Percentiles rank a stretch among this genome's conserved stretches.
Conservation (phyloP, 1,284 basidiomycete genomes). For the Ceraceosorus bombacis region DNA sequence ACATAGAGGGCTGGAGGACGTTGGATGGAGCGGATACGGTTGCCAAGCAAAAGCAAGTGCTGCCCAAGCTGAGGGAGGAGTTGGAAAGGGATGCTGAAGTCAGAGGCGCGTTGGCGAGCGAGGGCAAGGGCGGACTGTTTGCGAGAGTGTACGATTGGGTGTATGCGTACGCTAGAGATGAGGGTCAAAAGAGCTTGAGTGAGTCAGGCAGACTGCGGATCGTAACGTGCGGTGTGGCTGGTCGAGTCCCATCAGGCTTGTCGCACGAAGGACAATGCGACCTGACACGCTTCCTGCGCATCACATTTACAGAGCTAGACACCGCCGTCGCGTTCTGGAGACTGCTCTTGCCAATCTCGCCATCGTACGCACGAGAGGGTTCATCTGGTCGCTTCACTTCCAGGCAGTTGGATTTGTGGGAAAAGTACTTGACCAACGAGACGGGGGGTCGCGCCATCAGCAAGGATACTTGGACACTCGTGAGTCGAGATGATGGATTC, state of each 20-base stretch:
- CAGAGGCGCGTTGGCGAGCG: conserved; percentile 16
- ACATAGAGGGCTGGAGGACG: conserved; percentile 39
- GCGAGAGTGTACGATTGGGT: conserved; percentile 78
- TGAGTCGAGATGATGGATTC: conserved; percentile 3
- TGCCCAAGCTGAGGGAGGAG: conserved; percentile 28
- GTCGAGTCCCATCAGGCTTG: too few species aligned
- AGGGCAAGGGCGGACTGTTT: conserved; percentile 53
- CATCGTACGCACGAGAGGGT: conserved; percentile 54
- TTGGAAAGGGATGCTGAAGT: conserved; percentile 28
- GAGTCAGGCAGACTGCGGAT: conserved; percentile 10
- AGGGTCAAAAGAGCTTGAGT: conserved; percentile 58
- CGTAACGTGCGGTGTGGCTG: too few species aligned
- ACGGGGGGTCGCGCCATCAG: conserved; percentile 69
- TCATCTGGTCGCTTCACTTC: conserved; percentile 58
- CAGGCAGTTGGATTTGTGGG: conserved; percentile 70
- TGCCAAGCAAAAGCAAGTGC: conserved; percentile 29
- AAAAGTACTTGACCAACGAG: conserved; percentile 66
- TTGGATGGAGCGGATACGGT: conserved; percentile 25
- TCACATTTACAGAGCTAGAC: conserved; percentile 56
- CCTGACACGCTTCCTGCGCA: not conserved
- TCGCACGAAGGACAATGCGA: not conserved
- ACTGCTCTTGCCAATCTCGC: conserved; percentile 70
- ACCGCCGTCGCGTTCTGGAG: conserved; percentile 76
- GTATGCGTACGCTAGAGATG: conserved; percentile 72
- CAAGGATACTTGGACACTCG: conserved; percentile 86